phyloP scores from a whole-genome alignment of 805 yeast species.

The Cyberlindnera saturnus region DNA sequence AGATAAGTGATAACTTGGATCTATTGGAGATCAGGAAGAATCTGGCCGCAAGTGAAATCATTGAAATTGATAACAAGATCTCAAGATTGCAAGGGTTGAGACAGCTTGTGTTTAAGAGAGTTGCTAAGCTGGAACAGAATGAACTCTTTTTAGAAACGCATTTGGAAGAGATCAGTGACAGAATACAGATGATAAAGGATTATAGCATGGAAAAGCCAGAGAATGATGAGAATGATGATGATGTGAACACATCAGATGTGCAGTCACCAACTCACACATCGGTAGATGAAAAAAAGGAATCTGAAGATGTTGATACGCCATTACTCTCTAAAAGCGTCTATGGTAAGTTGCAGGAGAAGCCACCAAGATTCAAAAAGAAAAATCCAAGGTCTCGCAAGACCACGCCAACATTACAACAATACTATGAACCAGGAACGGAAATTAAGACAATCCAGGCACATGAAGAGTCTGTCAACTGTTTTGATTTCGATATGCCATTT shows the following conservation, averaged over 20 bases:
- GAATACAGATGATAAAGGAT: slow-evolving; percentile 38
- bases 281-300: slow-evolving; percentile 12
- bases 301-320: slow-evolving; percentile 18
- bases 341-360: slow-evolving; percentile 33
- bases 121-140: slow-evolving; percentile 55
- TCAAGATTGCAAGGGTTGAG: slow-evolving; percentile 45
- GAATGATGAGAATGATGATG: slow-evolving; percentile 9
- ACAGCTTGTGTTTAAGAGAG: slow-evolving; percentile 47
- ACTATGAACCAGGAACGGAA: slow-evolving; percentile 51
- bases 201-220: slow-evolving; percentile 29
- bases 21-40: slow-evolving; percentile 58
- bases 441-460: slow-evolving; percentile 49
- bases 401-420: slow-evolving; percentile 59
- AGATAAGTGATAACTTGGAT: slow-evolving; percentile 42
- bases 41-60: slow-evolving; percentile 56
- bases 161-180: slow-evolving; percentile 35
- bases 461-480: slow-evolving; percentile 43
- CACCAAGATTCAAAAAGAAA: slow-evolving; percentile 26
- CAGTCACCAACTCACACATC: slow-evolving; percentile 1
- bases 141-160: slow-evolving; percentile 50
- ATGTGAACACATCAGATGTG: not conserved
- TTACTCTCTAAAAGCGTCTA: slow-evolving; percentile 38
- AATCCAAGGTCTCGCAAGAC: slow-evolving; percentile 38
- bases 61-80: slow-evolving; percentile 56
- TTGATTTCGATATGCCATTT: slow-evolving; percentile 71